Conservation (phyloP, 1,284 basidiomycete genomes). For the Salmacisia buchloeana region DNA sequence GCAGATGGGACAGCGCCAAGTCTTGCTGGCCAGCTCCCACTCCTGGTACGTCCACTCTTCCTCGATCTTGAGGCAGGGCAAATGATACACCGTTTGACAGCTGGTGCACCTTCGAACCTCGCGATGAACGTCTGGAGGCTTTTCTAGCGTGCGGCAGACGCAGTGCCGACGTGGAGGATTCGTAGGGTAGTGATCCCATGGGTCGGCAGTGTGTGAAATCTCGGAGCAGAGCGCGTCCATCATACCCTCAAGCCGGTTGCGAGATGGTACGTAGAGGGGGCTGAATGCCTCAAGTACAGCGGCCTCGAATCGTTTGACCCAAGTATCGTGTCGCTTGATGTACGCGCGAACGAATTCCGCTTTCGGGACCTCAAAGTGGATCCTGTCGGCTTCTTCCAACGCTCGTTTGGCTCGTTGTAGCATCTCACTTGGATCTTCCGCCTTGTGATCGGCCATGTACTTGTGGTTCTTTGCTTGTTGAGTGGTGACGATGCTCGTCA, state of each 20-base stretch:
- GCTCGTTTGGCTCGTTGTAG: constrained; percentile 20
- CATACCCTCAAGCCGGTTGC: neutral
- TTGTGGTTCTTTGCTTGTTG: neutral
- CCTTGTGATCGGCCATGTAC: constrained; percentile 1
- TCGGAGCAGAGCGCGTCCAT: constrained; percentile 52
- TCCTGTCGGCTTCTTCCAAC: constrained; percentile 16
- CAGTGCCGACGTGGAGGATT: constrained; percentile 21
- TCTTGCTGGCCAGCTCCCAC: neutral
- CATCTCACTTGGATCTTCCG: constrained; percentile 26
- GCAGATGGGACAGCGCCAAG: constrained; percentile 40
- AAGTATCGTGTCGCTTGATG: neutral
- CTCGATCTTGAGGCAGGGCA: constrained; percentile 1
- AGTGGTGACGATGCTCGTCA: neutral
- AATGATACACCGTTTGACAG: constrained; percentile 17
- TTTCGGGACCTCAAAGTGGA: neutral
- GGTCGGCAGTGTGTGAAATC: constrained; percentile 56
- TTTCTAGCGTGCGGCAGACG: constrained; percentile 29
- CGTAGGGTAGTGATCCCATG: constrained; percentile 1
- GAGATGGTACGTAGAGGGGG: neutral
- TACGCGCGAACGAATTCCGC: neutral
- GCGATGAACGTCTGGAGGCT: neutral
- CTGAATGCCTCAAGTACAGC: neutral
- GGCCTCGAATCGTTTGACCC: constrained; percentile 7
- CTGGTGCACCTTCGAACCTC: constrained; percentile 19
- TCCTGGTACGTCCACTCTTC: neutral